A percentile compares a stretch with the other conserved stretches of the same genome.
Conservation (phyloP, 208 protist genomes). For the Tritrichomonas musculus region DNA sequence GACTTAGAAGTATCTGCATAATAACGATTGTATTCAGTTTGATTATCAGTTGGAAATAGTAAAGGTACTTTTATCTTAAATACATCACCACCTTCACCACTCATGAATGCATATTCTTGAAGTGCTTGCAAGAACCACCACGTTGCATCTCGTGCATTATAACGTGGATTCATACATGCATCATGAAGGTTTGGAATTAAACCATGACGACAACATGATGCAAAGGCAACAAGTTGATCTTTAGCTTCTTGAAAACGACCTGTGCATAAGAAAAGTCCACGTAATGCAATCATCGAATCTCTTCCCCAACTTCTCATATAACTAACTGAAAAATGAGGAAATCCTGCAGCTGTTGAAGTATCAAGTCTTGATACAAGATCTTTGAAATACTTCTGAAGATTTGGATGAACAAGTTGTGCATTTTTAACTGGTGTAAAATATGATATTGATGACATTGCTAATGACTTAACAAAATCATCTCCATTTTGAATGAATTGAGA, state of each 20-base stretch:
- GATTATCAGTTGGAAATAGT: neutral
- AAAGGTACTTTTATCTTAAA: neutral
- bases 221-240: neutral
- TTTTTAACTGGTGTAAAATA: neutral
- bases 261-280: neutral
- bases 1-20: neutral
- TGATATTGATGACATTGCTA: neutral
- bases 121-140: conserved; percentile 20
- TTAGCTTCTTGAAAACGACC: neutral
- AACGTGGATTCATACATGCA: neutral
- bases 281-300: neutral
- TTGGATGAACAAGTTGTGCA: neutral
- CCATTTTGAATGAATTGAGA: conserved; percentile 10
- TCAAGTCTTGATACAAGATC: neutral
- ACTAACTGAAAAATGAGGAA: neutral
- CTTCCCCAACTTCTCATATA: conserved; percentile 12
- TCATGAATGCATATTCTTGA: neutral
- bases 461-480: neutral
- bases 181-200: conserved; percentile 19
- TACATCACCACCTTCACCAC: neutral
- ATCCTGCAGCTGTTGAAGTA: neutral
- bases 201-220: neutral
- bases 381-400: neutral
- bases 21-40: neutral
- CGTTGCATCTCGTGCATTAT: conserved; percentile 30